Percentiles rank a stretch among this genome's conserved stretches.
Evolutionary conservation across 768 basidiomycete genomes (phyloP).

Genomic region (Amanita molliuscula): DNA sequence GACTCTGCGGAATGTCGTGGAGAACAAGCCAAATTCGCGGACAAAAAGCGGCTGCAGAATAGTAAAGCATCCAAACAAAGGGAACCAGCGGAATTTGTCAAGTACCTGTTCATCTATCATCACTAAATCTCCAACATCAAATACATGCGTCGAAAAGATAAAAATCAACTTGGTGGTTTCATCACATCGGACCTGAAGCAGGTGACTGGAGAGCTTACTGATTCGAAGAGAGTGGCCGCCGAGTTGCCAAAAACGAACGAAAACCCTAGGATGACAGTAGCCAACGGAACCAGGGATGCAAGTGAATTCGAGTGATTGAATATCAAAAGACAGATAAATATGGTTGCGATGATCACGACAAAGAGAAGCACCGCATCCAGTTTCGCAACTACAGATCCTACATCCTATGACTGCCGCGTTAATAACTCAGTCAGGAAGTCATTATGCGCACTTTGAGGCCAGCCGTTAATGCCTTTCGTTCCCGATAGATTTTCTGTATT

Average conservation of each 20-base stretch:
- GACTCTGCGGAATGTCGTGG: slow-evolving; percentile 69
- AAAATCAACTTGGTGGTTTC: slow-evolving; percentile 51
- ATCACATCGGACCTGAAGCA: neutral
- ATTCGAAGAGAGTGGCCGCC: slow-evolving; percentile 70
- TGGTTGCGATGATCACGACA: slow-evolving; percentile 43
- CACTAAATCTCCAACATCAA: slow-evolving; percentile 74
- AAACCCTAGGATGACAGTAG: slow-evolving; percentile 73
- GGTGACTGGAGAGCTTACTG: slow-evolving; percentile 29
- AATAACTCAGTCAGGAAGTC: neutral
- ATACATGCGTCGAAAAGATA: slow-evolving; percentile 81
- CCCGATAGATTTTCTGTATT: slow-evolving; percentile 70
- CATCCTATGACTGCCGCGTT: slow-evolving; percentile 34
- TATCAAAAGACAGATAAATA: slow-evolving; percentile 66
- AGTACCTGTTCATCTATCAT: slow-evolving; percentile 66
- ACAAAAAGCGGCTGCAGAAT: slow-evolving; percentile 36
- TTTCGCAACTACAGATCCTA: slow-evolving; percentile 64
- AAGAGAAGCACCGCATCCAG: slow-evolving; percentile 65
- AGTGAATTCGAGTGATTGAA: slow-evolving; percentile 61
- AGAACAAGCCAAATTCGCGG: slow-evolving; percentile 71
- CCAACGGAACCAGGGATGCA: slow-evolving; percentile 66
- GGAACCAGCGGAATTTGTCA: slow-evolving; percentile 1
- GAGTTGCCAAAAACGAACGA: slow-evolving; percentile 82
- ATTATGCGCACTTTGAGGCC: slow-evolving; percentile 48
- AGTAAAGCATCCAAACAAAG: neutral
- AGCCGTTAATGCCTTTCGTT: slow-evolving; percentile 61